Evolutionary conservation across 2,329 filamentous ascomycete genomes (phyloP).

Genomic region (Microdochium paspali): DNA sequence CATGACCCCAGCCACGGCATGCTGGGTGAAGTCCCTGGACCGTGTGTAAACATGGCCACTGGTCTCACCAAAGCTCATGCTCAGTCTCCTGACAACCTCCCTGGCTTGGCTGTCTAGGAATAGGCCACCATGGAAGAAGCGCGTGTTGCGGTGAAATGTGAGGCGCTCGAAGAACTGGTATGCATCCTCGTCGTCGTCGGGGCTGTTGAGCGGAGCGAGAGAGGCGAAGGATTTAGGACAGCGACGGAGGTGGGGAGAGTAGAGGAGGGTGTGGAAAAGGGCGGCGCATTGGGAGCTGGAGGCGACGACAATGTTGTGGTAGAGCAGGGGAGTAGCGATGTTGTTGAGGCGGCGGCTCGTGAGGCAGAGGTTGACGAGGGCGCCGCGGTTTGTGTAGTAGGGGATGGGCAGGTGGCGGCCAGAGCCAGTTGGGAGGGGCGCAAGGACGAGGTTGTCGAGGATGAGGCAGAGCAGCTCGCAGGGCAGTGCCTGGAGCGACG

Average conservation of each 20-base stretch:
- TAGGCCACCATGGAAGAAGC: neutral
- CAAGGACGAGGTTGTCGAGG: neutral
- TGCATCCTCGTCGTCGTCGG: neutral
- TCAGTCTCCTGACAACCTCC: neutral
- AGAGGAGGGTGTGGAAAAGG: neutral
- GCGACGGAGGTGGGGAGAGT: neutral
- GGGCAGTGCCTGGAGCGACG: constrained; percentile 1
- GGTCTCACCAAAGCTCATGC: neutral
- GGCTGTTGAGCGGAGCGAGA: neutral
- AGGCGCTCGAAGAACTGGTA: neutral
- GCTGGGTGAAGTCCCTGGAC: neutral
- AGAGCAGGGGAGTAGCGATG: neutral
- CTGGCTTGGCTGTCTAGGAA: neutral
- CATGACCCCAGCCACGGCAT: neutral
- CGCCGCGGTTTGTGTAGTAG: constrained; percentile 2
- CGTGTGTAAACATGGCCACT: neutral
- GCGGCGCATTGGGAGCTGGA: neutral
- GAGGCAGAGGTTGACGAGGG: constrained; percentile 1
- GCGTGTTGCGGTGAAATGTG: neutral
- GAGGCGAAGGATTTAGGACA: neutral
- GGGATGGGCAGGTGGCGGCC: constrained; percentile 1
- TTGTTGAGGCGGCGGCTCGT: neutral
- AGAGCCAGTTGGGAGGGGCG: neutral
- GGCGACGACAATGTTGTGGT: neutral
- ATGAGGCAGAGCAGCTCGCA: constrained; percentile 2